phyloP scores from a whole-genome alignment of 164 flowering plant genomes.

The Magnolia officinalis region DNA sequence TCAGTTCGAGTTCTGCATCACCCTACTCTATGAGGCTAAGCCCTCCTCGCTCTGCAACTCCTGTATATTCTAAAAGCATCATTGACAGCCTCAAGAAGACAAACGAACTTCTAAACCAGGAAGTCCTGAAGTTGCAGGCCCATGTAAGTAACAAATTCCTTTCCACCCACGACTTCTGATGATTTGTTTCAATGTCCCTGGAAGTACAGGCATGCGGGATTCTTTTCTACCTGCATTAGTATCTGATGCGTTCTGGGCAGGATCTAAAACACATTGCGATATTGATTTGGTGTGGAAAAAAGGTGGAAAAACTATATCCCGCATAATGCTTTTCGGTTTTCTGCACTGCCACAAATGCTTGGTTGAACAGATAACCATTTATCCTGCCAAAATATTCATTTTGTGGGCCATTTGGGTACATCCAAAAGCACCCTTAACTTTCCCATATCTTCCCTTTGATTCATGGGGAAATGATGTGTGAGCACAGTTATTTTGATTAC shows the following conservation, averaged over 20 bases:
- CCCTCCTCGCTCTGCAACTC: conserved; percentile 62
- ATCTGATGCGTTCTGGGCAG: background rate
- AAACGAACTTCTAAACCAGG: conserved; percentile 69
- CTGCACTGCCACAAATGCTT: too few relatives aligned
- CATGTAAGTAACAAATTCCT: conserved; percentile 34
- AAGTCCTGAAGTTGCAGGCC: conserved; percentile 58
- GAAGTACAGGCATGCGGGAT: background rate
- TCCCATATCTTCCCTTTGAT: background rate
- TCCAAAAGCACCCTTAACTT: background rate
- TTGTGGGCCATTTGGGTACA: background rate
- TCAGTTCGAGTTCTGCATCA: conserved; percentile 49
- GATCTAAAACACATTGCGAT: background rate
- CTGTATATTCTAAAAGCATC: conserved; percentile 58
- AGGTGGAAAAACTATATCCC: background rate
- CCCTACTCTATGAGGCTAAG: conserved; percentile 74
- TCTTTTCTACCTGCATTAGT: background rate
- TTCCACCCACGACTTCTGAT: background rate
- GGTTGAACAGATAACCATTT: background rate
- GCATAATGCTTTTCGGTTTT: too few relatives aligned
- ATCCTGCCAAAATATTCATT: background rate
- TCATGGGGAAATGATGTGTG: background rate
- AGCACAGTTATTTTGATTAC: background rate
- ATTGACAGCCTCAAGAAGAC: conserved; percentile 70
- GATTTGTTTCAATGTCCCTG: background rate
- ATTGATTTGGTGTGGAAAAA: background rate